These are phyloP conservation scores for Paramyrothecium sp. DNA, from an alignment of 2,329 filamentous ascomycete species.

Conservation along the genomic window DNA sequence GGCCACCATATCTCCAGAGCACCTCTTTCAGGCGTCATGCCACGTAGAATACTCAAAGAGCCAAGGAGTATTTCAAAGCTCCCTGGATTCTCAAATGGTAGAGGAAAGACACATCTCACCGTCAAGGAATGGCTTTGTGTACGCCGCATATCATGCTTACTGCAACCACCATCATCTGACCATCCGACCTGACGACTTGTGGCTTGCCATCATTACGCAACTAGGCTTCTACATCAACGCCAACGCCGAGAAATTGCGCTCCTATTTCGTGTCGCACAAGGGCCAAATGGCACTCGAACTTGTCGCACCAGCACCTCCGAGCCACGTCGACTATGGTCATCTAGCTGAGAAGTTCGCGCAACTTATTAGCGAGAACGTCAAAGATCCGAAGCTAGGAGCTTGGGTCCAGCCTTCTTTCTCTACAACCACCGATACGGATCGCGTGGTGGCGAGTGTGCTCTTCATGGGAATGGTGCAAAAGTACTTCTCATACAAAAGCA, in stretches of 20 bases:
- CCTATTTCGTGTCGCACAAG: slow-evolving; percentile 39
- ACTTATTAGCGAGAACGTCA: slow-evolving; percentile 37
- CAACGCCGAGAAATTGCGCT: slow-evolving; percentile 42
- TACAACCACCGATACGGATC: slow-evolving; percentile 46
- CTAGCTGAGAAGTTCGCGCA: slow-evolving; percentile 34
- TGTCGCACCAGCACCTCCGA: too few species aligned
- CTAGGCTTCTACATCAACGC: slow-evolving; percentile 44
- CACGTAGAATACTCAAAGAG: neutral
- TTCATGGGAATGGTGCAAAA: slow-evolving; percentile 51
- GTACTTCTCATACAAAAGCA: slow-evolving; percentile 35
- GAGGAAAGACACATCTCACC: neutral
- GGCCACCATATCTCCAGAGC: neutral
- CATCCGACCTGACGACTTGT: slow-evolving; percentile 53
- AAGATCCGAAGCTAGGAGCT: slow-evolving; percentile 33
- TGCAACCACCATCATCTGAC: slow-evolving; percentile 41
- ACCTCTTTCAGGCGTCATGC: neutral
- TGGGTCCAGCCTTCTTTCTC: slow-evolving; percentile 53
- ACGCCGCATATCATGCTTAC: slow-evolving; percentile 36
- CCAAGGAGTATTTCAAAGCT: neutral
- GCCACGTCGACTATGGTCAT: slow-evolving; percentile 13
- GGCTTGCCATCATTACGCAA: slow-evolving; percentile 50
- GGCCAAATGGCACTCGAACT: slow-evolving; percentile 20
- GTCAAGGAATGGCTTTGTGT: slow-evolving; percentile 37
- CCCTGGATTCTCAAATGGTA: neutral
- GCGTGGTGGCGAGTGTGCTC: slow-evolving; percentile 38